Evolutionary conservation across 345 rosid genomes (phyloP), one percentile per base, ranked within the genome.

Genomic region (Durio zibethinus): DNA sequence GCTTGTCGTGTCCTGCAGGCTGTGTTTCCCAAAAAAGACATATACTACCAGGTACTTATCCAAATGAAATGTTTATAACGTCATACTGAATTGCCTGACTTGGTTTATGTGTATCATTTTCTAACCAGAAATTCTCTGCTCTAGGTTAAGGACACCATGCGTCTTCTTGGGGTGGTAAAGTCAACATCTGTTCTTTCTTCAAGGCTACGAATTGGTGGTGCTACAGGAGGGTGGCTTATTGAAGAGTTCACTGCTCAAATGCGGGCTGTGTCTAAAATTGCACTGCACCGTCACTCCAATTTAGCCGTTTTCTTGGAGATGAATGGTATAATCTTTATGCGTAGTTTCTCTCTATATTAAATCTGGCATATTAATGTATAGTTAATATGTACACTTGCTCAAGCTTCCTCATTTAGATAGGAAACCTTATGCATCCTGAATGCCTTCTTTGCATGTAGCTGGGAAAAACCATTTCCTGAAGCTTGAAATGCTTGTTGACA

Each of bases 191-290:
- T 75, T 77, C 89, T 96, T 74, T 89, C 92, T 59, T 87, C 97
- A 72, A 91, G 90, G 86, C 83, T 93, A 74, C 97, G 93, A 77
- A 86, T 86, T 82, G 97, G 97, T 78, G 89, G 91, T 69, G 75
- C 85, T 56, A 82, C 91, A 14, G 93, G 92, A 76, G 87, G 89
- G 42, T 91, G 97, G 92, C 87, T 92, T 79, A 87, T 96, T 77
- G 98, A 90, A 83, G 99, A 96, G 85, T 96, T 96, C 82, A 93
- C 88, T 76, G 90, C 93, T 77, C 99, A 92, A 85, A 96, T 96
- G 97, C 93, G 90, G 76, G 97, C 97, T 15, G 94, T 96, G 56
- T 93, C 98, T 70, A 96, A 89, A 92, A 92, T 93, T 87, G 97
- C 99, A 64, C 82, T 96, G 92, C 93, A 90, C 73, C 99, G 97